These are phyloP conservation scores for Pilobolus umbonatus DNA, from an alignment of 192 early-diverging fungal species.

Conservation along the genomic window DNA sequence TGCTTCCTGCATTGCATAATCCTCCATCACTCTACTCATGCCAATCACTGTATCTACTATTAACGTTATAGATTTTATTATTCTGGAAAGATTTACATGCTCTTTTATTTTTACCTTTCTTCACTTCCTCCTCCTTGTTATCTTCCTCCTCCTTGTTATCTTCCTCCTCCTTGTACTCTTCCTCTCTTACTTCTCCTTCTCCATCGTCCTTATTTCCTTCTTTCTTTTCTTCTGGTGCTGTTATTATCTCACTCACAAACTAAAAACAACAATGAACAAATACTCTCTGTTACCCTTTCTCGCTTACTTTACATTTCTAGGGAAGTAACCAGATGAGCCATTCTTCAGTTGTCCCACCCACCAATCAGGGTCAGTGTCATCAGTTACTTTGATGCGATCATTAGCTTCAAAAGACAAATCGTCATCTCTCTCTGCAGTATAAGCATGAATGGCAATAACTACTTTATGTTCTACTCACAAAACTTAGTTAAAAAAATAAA, in stretches of 20 bases:
- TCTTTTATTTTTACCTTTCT: conserved; percentile 1
- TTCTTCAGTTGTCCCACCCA: conserved; percentile 39
- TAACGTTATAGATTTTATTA: not conserved
- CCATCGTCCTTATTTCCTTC: not conserved
- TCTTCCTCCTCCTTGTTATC: conserved; percentile 5
- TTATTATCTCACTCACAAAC: conserved; percentile 15
- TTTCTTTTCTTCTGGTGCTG: not conserved
- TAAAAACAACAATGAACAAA: not conserved
- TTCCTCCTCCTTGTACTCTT: not conserved
- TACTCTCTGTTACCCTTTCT: not conserved
- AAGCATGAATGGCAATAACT: conserved; percentile 39
- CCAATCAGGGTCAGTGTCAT: conserved; percentile 51
- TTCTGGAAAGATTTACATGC: not conserved
- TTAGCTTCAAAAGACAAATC: conserved; percentile 56
- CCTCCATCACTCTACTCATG: conserved; percentile 61
- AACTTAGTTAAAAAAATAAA: not conserved
- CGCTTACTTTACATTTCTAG: conserved; percentile 39
- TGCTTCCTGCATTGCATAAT: conserved; percentile 62
- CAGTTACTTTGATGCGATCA: conserved; percentile 53
- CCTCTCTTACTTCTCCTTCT: not conserved
- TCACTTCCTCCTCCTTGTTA: not conserved
- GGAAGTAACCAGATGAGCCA: conserved; percentile 37
- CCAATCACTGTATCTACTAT: conserved; percentile 14
- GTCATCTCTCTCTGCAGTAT: conserved; percentile 56
- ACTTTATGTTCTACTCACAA: not conserved